Evolutionary conservation across 257 asterid genomes (phyloP).

Genomic region (Ilex asprella): DNA sequence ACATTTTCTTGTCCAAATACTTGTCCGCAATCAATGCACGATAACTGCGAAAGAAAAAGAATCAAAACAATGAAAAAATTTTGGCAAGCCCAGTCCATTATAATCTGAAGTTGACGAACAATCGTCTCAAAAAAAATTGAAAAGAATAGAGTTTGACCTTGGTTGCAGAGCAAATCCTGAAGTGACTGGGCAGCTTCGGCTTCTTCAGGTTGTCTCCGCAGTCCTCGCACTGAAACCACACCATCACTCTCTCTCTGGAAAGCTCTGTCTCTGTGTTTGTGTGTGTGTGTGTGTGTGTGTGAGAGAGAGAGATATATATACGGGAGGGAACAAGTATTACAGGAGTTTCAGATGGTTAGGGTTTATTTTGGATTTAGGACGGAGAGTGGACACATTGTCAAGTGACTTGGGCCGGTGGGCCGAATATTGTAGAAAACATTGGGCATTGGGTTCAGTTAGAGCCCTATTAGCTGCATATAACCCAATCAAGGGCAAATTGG

Average conservation of each 20-base stretch:
- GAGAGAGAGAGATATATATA: not conserved
- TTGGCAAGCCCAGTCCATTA: no score
- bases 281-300: not conserved
- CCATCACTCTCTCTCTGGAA: constrained; percentile 37
- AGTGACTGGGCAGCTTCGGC: constrained; percentile 82
- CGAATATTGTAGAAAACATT: no score
- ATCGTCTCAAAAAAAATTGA: not conserved
- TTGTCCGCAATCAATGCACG: constrained; percentile 94
- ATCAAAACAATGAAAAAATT: constrained; percentile 1
- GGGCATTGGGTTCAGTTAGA: no score
- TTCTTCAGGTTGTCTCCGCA: constrained; percentile 93
- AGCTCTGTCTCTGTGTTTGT: no score
- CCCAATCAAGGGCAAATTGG: no score
- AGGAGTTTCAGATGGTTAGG: not conserved
- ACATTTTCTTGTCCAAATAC: constrained; percentile 62
- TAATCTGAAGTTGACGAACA: no score
- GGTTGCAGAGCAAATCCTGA: constrained; percentile 79
- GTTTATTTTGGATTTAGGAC: not conserved
- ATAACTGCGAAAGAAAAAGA: constrained; percentile 34
- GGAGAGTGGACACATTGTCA: not conserved
- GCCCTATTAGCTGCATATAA: no score
- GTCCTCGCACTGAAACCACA: constrained; percentile 99
- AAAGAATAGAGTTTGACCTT: constrained; percentile 33
- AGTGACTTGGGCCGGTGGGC: no score
- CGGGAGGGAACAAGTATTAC: not conserved